Evolutionary conservation across 2,329 filamentous ascomycete genomes (phyloP), one percentile per base, ranked within the genome.

Genomic region (Stenocarpella maydis): DNA sequence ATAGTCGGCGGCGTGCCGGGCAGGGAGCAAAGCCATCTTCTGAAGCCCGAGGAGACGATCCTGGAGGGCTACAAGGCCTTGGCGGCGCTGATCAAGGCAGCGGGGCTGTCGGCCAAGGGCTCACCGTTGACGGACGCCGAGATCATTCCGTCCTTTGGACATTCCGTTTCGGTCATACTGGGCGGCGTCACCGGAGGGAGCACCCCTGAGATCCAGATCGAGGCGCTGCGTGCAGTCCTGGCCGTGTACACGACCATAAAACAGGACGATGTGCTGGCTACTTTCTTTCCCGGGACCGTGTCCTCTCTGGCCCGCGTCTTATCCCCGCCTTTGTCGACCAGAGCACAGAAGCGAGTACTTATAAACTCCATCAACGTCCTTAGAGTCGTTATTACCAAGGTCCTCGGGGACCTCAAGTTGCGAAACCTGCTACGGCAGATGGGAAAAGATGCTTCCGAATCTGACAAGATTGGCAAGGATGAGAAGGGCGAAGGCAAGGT

Each of bases 231-330:
- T 15, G 89, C 92, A 8, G 77, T 98, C 2, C 81, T 87, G 63
- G 82, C 87, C 0, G 81, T 96, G 9, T 88, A 90, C 72, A 76
- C 78, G 8, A 87, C 89, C 26, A 85, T 97, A 52, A 89, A 86
- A 65, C 91, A 96, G 74, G 87, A 87, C 55, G 87, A 92, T n/a
- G 89, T 92, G 2, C 83, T 97, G 68, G 93, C 94, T 12, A 95
- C 88, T 71, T 96, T 99, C 75, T 84, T 98, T 50, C 96, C 97
- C 0, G 94, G 95, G 12, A 93, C 93, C 0, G 88, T 97, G 0
- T 98, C 96, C 3, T 89, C 90, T 1, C 82, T 99, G 28, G 90
- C 92, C 2, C 95, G 91, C 75, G 82, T 94, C 0, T 81, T 97
- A 63, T 91, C 92, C 5, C 89, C 89, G 0, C 92, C 90, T 0